These are phyloP conservation scores for Pseudozyma pruni DNA, from an alignment of 1,284 basidiomycete species.

Conservation along the genomic window DNA sequence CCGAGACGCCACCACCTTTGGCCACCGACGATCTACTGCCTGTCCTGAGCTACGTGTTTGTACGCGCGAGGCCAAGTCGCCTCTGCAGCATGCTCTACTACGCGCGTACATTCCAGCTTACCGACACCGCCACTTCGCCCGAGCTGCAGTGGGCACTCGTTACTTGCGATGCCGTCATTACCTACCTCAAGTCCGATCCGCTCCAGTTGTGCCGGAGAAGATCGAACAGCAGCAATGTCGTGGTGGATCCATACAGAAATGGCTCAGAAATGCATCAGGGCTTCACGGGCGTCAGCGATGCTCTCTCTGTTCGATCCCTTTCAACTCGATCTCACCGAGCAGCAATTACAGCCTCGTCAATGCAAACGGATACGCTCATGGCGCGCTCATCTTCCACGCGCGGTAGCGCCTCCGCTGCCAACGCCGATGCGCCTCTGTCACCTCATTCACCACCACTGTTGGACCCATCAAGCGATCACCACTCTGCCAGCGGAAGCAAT, in stretches of 20 bases:
- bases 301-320: conserved; percentile 15
- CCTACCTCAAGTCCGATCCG: conserved; percentile 39
- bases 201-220: conserved; percentile 25
- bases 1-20: conserved; percentile 19
- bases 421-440: conserved; percentile 12
- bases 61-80: conserved; percentile 18
- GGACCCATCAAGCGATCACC: conserved; percentile 4
- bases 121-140: conserved; percentile 28
- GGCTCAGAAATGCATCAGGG: conserved; percentile 7
- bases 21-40: conserved; percentile 44
- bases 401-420: neutral
- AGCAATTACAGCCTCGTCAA: conserved; percentile 11
- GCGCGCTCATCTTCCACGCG: conserved; percentile 12
- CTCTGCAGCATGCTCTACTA: conserved; percentile 44
- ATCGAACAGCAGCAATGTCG: conserved; percentile 17
- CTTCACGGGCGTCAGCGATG: conserved; percentile 4
- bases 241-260: conserved; percentile 1
- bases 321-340: conserved; percentile 26
- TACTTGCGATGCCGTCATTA: conserved; percentile 38
- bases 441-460: conserved; percentile 9
- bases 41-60: conserved; percentile 36
- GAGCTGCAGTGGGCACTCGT: conserved; percentile 41
- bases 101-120: conserved; percentile 34
- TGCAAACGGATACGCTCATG: conserved; percentile 9
- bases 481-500: conserved; percentile 18